Base-by-base conservation (phyloP, 2,329 filamentous ascomycete genomes). In the Acrocalymma vagum region DNA sequence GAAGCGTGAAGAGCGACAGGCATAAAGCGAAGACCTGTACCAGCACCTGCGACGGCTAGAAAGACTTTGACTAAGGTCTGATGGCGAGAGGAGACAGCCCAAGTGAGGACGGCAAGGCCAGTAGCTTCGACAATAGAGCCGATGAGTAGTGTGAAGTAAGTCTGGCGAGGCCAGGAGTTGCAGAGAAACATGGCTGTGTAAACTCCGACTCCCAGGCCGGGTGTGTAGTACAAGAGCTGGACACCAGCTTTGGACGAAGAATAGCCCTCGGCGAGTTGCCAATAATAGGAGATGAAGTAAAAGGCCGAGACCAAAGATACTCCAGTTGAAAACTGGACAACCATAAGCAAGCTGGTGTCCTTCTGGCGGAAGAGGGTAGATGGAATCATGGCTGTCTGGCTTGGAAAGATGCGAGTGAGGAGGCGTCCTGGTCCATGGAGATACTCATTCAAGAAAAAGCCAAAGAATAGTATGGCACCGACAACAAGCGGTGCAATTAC, bases 221-320 rank as follows among this genome's bases (percentile, higher is more conserved):
- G 84, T 1, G 83, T 76, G 52, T 84, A 88, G 60, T 79, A 87
- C 1, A 87, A 66, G 9, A 88, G 70, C 42, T 84, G 77, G 58
- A 62, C 38, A n/a, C 65, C 65, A 3, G 64, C 58, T 38, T 60
- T 47, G 16, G 76, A 77, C 18, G 70, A 73, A 18, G 51, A 62
- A 46, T 80, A 80, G 5, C 73, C 76, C 63, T 82, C 70, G 0
- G 87, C 84, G 11, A 86, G 68, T 2, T 81, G 80, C 61, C 87
- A 88, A 63, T 87, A 88, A 13, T 87, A 77, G 11, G 81, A 82
- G 51, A 85, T 81, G 53, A 87, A 88, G 63, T 88, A 88, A 50
- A 87, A 80, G 1, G 84, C 79, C 9, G 78, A 72, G 60, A 77
- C 78, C 50, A 76, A 64, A 1, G 69, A 75, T 53, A 82, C 78